phyloP scores from a whole-genome alignment of 2,329 filamentous ascomycete species.

The Phialemoniopsis sp. region DNA sequence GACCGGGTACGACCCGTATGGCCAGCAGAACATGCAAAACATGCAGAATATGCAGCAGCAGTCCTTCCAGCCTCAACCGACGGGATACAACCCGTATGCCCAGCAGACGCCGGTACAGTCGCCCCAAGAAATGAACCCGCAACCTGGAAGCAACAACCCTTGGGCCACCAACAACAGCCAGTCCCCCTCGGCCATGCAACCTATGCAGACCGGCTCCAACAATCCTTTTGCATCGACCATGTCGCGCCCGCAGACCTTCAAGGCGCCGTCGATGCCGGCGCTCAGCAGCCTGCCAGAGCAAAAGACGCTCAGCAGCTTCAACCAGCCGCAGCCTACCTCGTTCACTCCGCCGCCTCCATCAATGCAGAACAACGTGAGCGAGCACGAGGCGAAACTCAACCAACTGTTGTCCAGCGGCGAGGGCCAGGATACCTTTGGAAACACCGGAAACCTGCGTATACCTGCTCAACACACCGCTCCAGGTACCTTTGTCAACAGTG shows the following conservation, averaged over 20 bases:
- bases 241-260: conserved; percentile 54
- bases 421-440: conserved; percentile 95
- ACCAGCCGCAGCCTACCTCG: conserved; percentile 45
- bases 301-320: conserved; percentile 63
- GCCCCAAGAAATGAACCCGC: conserved; percentile 54
- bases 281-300: conserved; percentile 79
- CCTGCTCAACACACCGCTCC: conserved; percentile 95
- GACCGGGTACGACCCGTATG: conserved; percentile 68
- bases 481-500: conserved; percentile 94
- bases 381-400: conserved; percentile 75
- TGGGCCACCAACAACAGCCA: conserved; percentile 68
- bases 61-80: conserved; percentile 39
- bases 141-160: conserved; percentile 88
- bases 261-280: conserved; percentile 58
- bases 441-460: conserved; percentile 92
- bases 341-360: conserved; percentile 29
- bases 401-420: conserved; percentile 81
- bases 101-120: conserved; percentile 34
- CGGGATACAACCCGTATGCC: conserved; percentile 24
- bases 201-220: conserved; percentile 91
- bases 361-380: conserved; percentile 51
- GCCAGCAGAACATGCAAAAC: conserved; percentile 46
- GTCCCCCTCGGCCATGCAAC: conserved; percentile 63
- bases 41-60: conserved; percentile 34
- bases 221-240: conserved; percentile 89